Evolutionary conservation across 1,284 basidiomycete species (phyloP).

Genomic region (Tremellales sp.): DNA sequence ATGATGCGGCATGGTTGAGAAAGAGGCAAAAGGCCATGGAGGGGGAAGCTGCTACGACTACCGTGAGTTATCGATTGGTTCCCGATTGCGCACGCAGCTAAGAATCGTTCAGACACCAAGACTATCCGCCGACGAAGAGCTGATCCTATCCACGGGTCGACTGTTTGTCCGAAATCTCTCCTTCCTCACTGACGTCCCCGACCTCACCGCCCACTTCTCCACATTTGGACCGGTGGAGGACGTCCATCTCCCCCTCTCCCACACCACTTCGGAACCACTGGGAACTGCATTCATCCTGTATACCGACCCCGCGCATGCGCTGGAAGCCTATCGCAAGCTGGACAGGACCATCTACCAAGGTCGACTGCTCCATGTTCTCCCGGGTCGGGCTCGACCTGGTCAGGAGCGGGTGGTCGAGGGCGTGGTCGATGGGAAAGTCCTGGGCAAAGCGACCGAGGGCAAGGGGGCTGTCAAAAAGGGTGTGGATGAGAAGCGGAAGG

Average conservation of each 20-base stretch:
- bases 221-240: constrained; percentile 70
- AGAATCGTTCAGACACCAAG: background rate
- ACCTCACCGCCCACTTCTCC: constrained; percentile 66
- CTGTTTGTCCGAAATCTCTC: constrained; percentile 89
- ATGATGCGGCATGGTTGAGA: constrained; percentile 66
- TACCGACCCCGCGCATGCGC: constrained; percentile 60
- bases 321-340: constrained; percentile 70
- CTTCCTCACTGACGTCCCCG: constrained; percentile 72
- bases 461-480: constrained; percentile 66
- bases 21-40: constrained; percentile 48
- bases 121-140: constrained; percentile 50
- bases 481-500: constrained; percentile 62
- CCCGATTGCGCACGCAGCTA: too few relatives aligned
- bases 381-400: constrained; percentile 57
- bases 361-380: constrained; percentile 82
- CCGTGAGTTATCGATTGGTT: too few relatives aligned
- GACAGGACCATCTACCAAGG: constrained; percentile 90
- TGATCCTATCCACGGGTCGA: constrained; percentile 72
- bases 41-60: constrained; percentile 12
- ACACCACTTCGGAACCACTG: constrained; percentile 68
- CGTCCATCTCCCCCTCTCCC: constrained; percentile 75
- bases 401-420: constrained; percentile 57
- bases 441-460: constrained; percentile 51
- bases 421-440: constrained; percentile 43
- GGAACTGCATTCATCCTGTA: constrained; percentile 76